Evolutionary conservation across 768 basidiomycete species (phyloP), one percentile per base, ranked within the genome.

Genomic region (Mrakia hoshinonis): DNA sequence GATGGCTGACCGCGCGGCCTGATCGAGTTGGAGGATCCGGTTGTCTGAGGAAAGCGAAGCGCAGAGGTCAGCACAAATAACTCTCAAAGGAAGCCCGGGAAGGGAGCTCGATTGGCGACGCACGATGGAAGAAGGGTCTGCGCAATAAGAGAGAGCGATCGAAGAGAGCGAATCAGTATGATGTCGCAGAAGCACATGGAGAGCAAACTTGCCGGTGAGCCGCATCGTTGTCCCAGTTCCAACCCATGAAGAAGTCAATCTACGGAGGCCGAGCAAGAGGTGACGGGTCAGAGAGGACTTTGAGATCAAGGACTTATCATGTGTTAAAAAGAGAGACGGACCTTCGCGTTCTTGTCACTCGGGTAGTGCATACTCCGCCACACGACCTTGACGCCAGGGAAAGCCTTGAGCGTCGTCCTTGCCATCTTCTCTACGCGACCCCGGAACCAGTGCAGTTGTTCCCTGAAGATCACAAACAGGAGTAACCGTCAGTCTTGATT

Each of bases 211-310:
- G 46, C 38, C 67, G 58, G n/a, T 73, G 72, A 11, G 49, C 58
- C 1, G 38, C 31, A 24, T 62, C 39, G 36, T 73, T 67, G 43
- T 58, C 62, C 34, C 58, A 61, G n/a, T 73, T 73, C 72, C 72
- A 73, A 26, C 70, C 72, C 69, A 72, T 72, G 64, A 72, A 72
- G 54, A 63, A 72, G 24, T 72, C 70, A 52, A 71, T 48, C 70
- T 69, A 31, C 18, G 12, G 4, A 18, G 46, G n/a, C 12, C 9
- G 31, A 6, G 60, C 3, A 29, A 11, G 4, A 46, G 29, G n/a
- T 11, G 36, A 20, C 52, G 34, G 49, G 38, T 55, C 67, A 29
- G 29, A 24, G 26, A 39, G 29, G 20, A n/a, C 10, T 31, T 34
- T 10, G 26, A 0, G 24, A 2, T 43, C 43, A 34, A 49, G 13